phyloP scores from a whole-genome alignment of 257 asterid genomes.

The Solanum piurae region DNA sequence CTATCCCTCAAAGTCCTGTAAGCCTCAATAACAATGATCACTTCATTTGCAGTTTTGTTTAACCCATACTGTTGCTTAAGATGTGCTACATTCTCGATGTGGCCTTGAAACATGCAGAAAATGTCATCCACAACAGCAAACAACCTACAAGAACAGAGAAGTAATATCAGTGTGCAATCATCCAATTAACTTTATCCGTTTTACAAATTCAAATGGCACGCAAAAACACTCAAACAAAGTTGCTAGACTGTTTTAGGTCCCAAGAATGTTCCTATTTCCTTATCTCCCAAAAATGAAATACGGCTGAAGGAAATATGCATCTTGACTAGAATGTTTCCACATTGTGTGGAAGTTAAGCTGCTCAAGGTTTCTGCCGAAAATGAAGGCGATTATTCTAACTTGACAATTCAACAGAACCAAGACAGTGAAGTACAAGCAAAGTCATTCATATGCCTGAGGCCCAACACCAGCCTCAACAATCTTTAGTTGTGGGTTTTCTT shows the following conservation, averaged over 20 bases:
- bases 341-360: not conserved
- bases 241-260: not conserved
- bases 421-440: not conserved
- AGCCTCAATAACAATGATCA: conserved; percentile 81
- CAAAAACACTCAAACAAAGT: not conserved
- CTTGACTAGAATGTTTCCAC: not conserved
- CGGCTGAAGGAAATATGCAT: not conserved
- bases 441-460: not conserved
- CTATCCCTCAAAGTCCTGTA: conserved; percentile 88
- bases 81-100: conserved; percentile 73
- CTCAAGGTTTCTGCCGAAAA: not conserved
- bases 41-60: conserved; percentile 58
- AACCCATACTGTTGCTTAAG: conserved; percentile 94
- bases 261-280: not conserved
- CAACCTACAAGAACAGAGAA: conserved; percentile 24
- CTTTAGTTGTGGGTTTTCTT: not conserved
- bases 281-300: not conserved
- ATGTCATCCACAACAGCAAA: conserved; percentile 84
- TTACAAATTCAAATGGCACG: not conserved
- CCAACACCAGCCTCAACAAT: not conserved
- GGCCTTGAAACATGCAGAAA: conserved; percentile 93
- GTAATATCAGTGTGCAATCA: not conserved
- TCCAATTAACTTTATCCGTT: not conserved
- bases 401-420: not conserved
- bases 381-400: not conserved